Evolutionary conservation across 257 asterid genomes (phyloP).

Genomic region (Rehmannia glutinosa): DNA sequence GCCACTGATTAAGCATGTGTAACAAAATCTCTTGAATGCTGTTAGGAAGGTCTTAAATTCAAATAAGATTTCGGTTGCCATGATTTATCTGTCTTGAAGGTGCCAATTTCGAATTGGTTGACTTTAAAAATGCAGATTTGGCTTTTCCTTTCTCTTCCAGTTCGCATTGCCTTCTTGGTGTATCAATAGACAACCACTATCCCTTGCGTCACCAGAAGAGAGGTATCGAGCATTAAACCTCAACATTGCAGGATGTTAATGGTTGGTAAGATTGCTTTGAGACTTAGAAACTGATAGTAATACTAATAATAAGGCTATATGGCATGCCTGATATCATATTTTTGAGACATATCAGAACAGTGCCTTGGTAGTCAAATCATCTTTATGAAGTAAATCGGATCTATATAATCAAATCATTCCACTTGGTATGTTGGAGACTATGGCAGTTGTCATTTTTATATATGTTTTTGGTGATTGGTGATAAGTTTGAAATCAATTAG

Average conservation of each 20-base stretch:
- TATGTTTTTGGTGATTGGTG: slow-evolving; percentile 21
- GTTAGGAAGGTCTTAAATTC: slow-evolving; percentile 64
- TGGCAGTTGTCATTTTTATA: slow-evolving; percentile 15
- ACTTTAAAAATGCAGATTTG: slow-evolving; percentile 99
- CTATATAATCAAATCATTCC: slow-evolving; percentile 18
- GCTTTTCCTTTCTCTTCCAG: slow-evolving; percentile 85
- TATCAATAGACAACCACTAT: slow-evolving; percentile 85
- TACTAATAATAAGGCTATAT: slow-evolving; percentile 58
- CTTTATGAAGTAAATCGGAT: slow-evolving; percentile 35
- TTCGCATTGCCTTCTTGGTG: slow-evolving; percentile 97
- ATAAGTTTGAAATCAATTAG: slow-evolving; percentile 1
- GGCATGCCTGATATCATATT: slow-evolving; percentile 60
- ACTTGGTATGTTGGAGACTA: slow-evolving; percentile 20
- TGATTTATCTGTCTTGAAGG: slow-evolving; percentile 87
- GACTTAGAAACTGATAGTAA: slow-evolving; percentile 81
- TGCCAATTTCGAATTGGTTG: slow-evolving; percentile 99
- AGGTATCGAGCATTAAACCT: slow-evolving; percentile 94
- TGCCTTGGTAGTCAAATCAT: slow-evolving; percentile 43
- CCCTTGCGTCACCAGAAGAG: slow-evolving; percentile 87
- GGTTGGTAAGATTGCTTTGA: slow-evolving; percentile 99
- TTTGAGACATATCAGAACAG: slow-evolving; percentile 42
- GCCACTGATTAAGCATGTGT: slow-evolving; percentile 38
- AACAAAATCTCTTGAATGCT: slow-evolving; percentile 64
- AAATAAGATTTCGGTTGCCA: slow-evolving; percentile 79
- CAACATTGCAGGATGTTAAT: slow-evolving; percentile 85